Conservation (phyloP, 1,284 basidiomycete genomes). For the Golubevia sp. region DNA sequence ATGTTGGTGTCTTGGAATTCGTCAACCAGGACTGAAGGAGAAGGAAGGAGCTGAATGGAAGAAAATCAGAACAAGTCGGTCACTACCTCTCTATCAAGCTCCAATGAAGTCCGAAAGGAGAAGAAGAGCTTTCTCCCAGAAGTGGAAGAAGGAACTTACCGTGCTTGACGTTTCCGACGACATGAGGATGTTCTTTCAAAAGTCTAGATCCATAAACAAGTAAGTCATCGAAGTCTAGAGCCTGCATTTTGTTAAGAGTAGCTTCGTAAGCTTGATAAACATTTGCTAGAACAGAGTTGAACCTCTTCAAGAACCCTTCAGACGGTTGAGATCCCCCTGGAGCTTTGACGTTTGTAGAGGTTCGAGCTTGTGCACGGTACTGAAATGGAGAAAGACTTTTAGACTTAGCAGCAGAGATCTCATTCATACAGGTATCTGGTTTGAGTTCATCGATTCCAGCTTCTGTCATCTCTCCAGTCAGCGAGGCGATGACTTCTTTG, state of each 20-base stretch:
- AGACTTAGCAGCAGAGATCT: constrained; percentile 81
- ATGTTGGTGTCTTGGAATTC: constrained; percentile 91
- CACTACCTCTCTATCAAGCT: not conserved
- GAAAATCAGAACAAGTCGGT: not conserved
- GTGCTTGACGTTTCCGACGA: constrained; percentile 73
- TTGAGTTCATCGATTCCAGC: constrained; percentile 69
- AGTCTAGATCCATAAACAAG: constrained; percentile 72
- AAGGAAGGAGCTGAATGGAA: not conserved
- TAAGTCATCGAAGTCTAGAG: constrained; percentile 88
- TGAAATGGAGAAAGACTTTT: constrained; percentile 69
- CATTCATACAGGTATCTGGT: constrained; percentile 68
- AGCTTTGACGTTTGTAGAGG: constrained; percentile 13
- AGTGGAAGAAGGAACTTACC: constrained; percentile 14
- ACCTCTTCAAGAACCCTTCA: constrained; percentile 14
- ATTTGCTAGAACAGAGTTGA: constrained; percentile 39
- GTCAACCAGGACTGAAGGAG: constrained; percentile 75
- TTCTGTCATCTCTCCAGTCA: constrained; percentile 65
- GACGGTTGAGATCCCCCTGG: constrained; percentile 15
- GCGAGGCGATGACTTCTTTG: constrained; percentile 68
- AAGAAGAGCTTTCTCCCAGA: no score
- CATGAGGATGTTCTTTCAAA: constrained; percentile 68
- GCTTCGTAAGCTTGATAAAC: constrained; percentile 76
- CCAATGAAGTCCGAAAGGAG: not conserved
- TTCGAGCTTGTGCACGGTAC: constrained; percentile 13
- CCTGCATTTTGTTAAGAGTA: constrained; percentile 70